Conservation (phyloP, 2,329 filamentous ascomycete genomes). For the Fusarium ramigenum region DNA sequence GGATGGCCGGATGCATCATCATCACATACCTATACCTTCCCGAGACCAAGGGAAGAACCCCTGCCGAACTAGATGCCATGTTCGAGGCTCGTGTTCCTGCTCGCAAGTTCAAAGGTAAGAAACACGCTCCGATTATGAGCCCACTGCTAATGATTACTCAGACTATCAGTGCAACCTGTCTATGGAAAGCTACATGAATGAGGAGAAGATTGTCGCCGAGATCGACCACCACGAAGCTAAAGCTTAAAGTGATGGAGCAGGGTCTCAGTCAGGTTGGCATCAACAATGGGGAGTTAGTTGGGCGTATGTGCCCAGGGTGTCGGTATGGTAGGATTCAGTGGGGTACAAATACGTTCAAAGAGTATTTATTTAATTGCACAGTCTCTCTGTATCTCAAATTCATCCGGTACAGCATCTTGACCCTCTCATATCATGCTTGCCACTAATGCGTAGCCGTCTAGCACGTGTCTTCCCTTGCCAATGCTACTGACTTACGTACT, state of each 20-base stretch:
- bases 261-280: fast-evolving
- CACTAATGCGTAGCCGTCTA: too few relatives aligned
- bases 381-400: not conserved
- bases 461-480: too few relatives aligned
- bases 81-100: not conserved
- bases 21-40: not conserved
- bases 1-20: not conserved
- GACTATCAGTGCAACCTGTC: not conserved
- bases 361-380: not conserved
- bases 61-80: not conserved
- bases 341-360: not conserved
- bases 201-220: not conserved
- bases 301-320: fast-evolving
- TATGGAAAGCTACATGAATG: constrained; percentile 1
- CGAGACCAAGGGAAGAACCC: not conserved
- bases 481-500: too few relatives aligned
- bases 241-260: not conserved
- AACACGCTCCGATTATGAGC: fast-evolving
- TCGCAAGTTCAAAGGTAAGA: not conserved
- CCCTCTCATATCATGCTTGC: fast-evolving
- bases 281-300: fast-evolving
- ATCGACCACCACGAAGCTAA: not conserved
- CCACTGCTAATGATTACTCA: not conserved
- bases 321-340: fast-evolving
- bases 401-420: fast-evolving